Evolutionary conservation across 805 yeast species (phyloP), one percentile per base, ranked within the genome.

Genomic region (Saturnispora dispora): DNA sequence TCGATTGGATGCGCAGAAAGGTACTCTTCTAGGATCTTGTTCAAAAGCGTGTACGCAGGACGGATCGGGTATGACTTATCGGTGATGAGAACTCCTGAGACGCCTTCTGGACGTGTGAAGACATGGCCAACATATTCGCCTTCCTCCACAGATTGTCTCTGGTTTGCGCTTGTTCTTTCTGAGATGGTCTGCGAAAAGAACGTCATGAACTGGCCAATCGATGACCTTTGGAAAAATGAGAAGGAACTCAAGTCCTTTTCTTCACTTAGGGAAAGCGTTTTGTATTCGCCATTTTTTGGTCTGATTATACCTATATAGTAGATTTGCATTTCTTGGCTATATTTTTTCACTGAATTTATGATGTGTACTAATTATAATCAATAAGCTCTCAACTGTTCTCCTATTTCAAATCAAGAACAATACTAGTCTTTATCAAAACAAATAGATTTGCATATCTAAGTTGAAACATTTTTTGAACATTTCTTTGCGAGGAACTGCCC

Each of bases 31-130:
- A 88, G 74, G 22, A 91, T 73, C 71, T 88, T 91, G 76, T 91
- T 91, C 62, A 93, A 77, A 53, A 93, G 73, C 2, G 97, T 87
- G 70, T 88, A 91, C 1, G 97, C 98, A 13, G 96, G 98, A 65
- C 99, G 79, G 32, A 88, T 91, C 2, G 98, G 99, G 69, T 93
- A 93, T 59, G 91, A 97, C 67, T 87, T 86, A 67, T 93, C 99
- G 44, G 96, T 81, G 66, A 93, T 86, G 55, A 93, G 71, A 33
- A 93, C 96, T 56, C 96, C 96, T 22, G 95, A 85, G 35, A 91
- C 64, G 3, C 97, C 98, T 67, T 93, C 98, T 23, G 85, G 69
- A 59, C 98, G 78, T 30, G 90, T 82, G 68, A 85, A 93, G 0
- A 89, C 91, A 67, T 93, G 98, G 6, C 96, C 97, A 9, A 88